A percentile compares a stretch with the other conserved stretches of the same genome.
Conservation (phyloP, 352 stramenopile species). For the Phytophthora tentaculata region DNA sequence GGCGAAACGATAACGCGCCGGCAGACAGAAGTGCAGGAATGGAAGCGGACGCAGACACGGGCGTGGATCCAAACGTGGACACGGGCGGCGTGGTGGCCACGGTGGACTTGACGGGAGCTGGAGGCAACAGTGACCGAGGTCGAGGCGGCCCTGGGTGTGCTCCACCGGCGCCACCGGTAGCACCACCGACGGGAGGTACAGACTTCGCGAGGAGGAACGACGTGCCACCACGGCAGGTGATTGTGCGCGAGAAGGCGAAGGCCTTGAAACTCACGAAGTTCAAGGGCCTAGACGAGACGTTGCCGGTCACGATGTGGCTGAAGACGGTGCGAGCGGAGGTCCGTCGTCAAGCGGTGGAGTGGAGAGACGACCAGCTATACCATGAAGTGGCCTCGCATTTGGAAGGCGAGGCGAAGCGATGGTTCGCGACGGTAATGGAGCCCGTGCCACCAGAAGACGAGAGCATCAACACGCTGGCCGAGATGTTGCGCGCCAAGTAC, state of each 20-base stretch:
- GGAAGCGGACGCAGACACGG: no score
- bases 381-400: constrained; percentile 9
- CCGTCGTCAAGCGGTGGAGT: not conserved
- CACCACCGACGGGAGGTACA: no score
- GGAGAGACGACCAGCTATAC: constrained; percentile 2
- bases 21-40: not conserved
- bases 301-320: constrained; percentile 16
- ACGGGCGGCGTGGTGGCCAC: no score
- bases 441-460: not conserved
- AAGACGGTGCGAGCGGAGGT: not conserved
- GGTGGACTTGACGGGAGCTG: not conserved
- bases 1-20: not conserved
- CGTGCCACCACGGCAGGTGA: not conserved
- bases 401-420: constrained; percentile 7
- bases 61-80: not conserved
- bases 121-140: no score
- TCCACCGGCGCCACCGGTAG: not conserved
- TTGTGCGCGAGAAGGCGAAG: constrained; percentile 7
- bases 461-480: not conserved
- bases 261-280: no score
- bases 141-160: no score
- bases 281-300: constrained; percentile 7
- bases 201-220: no score
- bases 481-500: constrained; percentile 6
- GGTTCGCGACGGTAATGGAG: constrained; percentile 16